A percentile compares a stretch with the other conserved stretches of the same genome.
Evolutionary conservation across 495 filamentous ascomycete species (phyloP).

Genomic region (Penicillium diatomitis): DNA sequence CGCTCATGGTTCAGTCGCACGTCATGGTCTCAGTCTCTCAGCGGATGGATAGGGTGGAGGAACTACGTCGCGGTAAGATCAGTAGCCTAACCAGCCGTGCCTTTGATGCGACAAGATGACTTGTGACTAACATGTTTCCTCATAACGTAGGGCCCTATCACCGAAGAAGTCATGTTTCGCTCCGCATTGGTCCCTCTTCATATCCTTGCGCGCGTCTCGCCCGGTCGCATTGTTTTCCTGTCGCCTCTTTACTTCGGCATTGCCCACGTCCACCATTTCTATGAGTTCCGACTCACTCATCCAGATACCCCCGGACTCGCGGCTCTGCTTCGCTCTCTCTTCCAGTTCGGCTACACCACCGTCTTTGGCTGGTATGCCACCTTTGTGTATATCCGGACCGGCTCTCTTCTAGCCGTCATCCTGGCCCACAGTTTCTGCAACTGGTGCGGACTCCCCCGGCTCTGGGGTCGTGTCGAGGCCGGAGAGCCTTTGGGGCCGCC

Average conservation of each 20-base stretch:
- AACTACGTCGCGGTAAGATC: constrained; percentile 52
- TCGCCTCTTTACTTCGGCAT: constrained; percentile 90
- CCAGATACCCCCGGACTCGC: constrained; percentile 53
- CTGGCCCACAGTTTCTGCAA: constrained; percentile 86
- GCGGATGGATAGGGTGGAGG: constrained; percentile 55
- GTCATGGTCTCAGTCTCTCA: constrained; percentile 37
- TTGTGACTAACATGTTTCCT: constrained; percentile 2
- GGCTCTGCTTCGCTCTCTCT: constrained; percentile 57
- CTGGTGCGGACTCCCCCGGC: constrained; percentile 74
- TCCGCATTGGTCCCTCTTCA: constrained; percentile 74
- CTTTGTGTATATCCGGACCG: constrained; percentile 83
- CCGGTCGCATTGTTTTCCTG: constrained; percentile 58
- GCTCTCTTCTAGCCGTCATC: constrained; percentile 63
- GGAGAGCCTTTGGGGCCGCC: constrained; percentile 23
- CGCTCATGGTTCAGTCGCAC: constrained; percentile 46
- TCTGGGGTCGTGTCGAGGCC: constrained; percentile 68
- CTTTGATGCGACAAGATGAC: not conserved
- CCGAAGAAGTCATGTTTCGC: constrained; percentile 90
- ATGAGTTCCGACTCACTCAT: constrained; percentile 81
- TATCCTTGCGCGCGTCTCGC: constrained; percentile 55
- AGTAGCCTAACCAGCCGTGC: not conserved
- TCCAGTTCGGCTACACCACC: constrained; percentile 90
- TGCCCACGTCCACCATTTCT: constrained; percentile 90
- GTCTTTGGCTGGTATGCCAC: constrained; percentile 88
- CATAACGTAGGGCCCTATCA: constrained; percentile 62